Base-by-base conservation (phyloP, 768 basidiomycete species). In the Dioszegia hungarica region DNA sequence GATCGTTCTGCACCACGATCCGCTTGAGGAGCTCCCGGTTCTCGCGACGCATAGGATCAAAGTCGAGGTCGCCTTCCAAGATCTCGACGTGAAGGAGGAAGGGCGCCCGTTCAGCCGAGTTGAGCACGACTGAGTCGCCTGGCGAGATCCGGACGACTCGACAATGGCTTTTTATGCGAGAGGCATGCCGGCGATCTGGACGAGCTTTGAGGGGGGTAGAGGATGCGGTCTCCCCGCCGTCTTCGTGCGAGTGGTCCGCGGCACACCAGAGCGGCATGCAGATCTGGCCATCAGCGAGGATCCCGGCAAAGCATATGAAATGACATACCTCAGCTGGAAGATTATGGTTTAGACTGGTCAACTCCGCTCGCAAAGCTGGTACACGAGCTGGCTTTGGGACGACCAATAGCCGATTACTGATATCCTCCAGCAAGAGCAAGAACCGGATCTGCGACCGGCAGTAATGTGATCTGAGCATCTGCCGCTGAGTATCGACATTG, bases 131-230 rank as follows among this genome's bases (percentile, higher is more conserved):
- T 55, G 90, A 88, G 79, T 99, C 95, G 14, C 93, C 90, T 2
- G 95, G 94, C 11, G 94, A 93, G 69, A 99, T 94, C 62, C 95
- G 86, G 48, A 98, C 92, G 49, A 99, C 90, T 39, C 90, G 86
- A 73, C 97, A 92, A 73, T 98, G 94, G 5, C 88, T 84, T 67
- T 83, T 79, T 5, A 82, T 79, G 37, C 79, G 76, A 36, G 76
- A 74, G 28, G 68, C 68, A 14, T 77, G 74, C 20, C 76, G 64
- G 56, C 73, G 75, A 52, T 73, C 72, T 5, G 59, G 63, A 24
- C 80, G 79, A 24, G 76, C 73, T 71, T 88, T 86, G 14, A 90
- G 85, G 6, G 88, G 63, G 0, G 63, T 60, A 1, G 74, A 74
- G 1, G 62, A 49, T 0, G 67, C 41, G 10, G 76, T 77, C 41